phyloP scores from a whole-genome alignment of 2,329 filamentous ascomycete species.

The Dothideomycetes sp. region DNA sequence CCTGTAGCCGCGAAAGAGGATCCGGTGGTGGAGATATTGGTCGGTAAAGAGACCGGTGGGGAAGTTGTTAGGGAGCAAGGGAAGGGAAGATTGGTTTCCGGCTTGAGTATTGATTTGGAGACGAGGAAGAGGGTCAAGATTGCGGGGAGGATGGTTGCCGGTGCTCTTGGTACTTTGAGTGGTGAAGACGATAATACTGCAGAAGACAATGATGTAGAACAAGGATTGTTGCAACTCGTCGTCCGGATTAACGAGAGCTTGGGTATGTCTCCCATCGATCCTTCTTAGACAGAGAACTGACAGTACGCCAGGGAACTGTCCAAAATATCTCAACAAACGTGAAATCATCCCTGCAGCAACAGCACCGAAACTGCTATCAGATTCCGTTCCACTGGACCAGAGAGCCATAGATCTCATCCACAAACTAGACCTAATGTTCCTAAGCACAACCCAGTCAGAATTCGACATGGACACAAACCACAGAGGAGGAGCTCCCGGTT shows the following conservation, averaged over 20 bases:
- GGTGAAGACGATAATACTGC: constrained; percentile 16
- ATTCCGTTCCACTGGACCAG: constrained; percentile 39
- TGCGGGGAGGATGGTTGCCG: constrained; percentile 59
- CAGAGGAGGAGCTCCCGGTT: constrained; percentile 65
- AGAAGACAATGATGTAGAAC: constrained; percentile 16
- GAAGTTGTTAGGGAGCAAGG: constrained; percentile 35
- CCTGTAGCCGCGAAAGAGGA: constrained; percentile 54
- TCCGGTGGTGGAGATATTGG: constrained; percentile 58
- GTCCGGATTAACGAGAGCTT: constrained; percentile 62
- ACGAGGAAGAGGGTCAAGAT: constrained; percentile 65
- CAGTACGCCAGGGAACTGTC: constrained; percentile 56
- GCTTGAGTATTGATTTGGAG: constrained; percentile 54
- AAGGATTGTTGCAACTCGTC: constrained; percentile 47
- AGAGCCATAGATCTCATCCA: constrained; percentile 51
- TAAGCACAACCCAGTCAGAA: constrained; percentile 55
- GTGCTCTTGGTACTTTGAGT: constrained; percentile 41
- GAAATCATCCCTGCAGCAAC: constrained; percentile 48
- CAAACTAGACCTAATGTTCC: constrained; percentile 66
- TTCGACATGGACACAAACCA: constrained; percentile 76
- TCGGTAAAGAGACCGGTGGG: constrained; percentile 39
- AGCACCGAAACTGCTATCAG: constrained; percentile 43
- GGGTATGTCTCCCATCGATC: constrained; percentile 27
- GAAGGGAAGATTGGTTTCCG: constrained; percentile 49
- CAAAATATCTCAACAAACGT: constrained; percentile 78
- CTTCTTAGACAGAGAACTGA: constrained; percentile 10